These are phyloP conservation scores for Seiridium cupressi DNA, from an alignment of 2,329 filamentous ascomycete species.

Conservation along the genomic window DNA sequence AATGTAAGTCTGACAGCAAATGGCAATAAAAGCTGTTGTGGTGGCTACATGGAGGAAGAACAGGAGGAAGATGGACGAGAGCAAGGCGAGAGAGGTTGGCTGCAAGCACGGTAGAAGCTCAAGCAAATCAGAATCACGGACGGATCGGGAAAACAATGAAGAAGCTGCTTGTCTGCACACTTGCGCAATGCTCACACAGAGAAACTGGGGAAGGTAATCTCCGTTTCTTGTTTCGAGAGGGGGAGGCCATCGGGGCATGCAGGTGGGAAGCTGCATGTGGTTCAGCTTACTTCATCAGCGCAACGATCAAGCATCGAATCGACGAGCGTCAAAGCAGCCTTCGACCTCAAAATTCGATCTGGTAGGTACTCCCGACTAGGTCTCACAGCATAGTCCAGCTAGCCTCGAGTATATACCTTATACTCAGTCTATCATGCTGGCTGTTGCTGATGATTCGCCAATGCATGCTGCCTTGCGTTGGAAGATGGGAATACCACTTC, in stretches of 20 bases:
- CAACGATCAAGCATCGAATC: neutral
- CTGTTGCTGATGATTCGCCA: neutral
- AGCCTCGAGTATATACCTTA: no score
- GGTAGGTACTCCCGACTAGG: no score
- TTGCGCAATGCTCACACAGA: neutral
- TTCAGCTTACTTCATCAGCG: slow-evolving; percentile 1
- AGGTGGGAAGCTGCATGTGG: slow-evolving; percentile 1
- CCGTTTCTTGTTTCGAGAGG: neutral
- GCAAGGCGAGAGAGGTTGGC: neutral
- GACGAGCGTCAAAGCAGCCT: neutral
- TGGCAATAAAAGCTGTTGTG: neutral
- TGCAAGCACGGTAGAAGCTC: slow-evolving; percentile 4
- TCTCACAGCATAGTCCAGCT: no score
- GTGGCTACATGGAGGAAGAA: neutral
- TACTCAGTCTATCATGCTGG: no score
- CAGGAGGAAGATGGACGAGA: neutral
- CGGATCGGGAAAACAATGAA: slow-evolving; percentile 9
- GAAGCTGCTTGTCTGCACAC: slow-evolving; percentile 1
- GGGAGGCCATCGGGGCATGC: neutral
- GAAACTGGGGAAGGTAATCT: neutral
- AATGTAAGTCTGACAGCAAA: neutral
- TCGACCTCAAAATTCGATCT: no score
- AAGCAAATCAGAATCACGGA: slow-evolving; percentile 6
- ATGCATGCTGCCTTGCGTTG: neutral
- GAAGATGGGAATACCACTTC: no score